These are phyloP conservation scores for Gaeumannomyces sp. DNA, from an alignment of 2,329 filamentous ascomycete genomes.

Conservation along the genomic window DNA sequence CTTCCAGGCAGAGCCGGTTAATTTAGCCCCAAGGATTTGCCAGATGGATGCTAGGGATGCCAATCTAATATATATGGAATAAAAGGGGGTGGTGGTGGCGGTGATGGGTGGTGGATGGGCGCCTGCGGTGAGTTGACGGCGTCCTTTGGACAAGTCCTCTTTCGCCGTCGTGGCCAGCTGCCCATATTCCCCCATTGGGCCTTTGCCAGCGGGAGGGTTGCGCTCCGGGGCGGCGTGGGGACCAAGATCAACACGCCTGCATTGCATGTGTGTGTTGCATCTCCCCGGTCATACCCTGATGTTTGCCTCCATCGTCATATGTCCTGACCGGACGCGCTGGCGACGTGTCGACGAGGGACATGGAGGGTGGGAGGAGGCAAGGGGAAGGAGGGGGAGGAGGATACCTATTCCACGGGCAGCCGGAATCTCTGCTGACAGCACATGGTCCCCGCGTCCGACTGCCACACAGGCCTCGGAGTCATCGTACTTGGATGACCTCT, in stretches of 20 bases:
- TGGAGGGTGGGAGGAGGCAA: background rate
- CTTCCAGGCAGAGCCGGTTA: slow-evolving; percentile 3
- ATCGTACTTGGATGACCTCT: background rate
- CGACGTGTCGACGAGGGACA: background rate
- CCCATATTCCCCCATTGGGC: background rate
- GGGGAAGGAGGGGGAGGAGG: background rate
- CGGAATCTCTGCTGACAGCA: background rate
- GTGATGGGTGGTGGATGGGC: background rate
- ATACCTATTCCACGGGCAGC: background rate
- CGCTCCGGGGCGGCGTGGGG: background rate
- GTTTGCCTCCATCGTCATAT: background rate
- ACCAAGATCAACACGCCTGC: background rate
- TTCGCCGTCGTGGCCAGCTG: background rate
- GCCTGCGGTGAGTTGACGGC: too few relatives aligned
- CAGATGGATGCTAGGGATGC: background rate
- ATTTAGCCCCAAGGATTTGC: slow-evolving; percentile 1
- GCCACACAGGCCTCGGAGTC: background rate
- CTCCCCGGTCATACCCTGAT: background rate
- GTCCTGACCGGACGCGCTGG: background rate
- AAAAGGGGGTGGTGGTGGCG: background rate
- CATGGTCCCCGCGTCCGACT: background rate
- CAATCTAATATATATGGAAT: slow-evolving; percentile 2
- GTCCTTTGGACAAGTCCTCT: background rate
- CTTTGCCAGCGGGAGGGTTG: background rate
- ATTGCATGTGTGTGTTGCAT: background rate